Evolutionary conservation across 2,329 filamentous ascomycete genomes (phyloP), one percentile per base, ranked within the genome.

Genomic region (Alternaria sp.): DNA sequence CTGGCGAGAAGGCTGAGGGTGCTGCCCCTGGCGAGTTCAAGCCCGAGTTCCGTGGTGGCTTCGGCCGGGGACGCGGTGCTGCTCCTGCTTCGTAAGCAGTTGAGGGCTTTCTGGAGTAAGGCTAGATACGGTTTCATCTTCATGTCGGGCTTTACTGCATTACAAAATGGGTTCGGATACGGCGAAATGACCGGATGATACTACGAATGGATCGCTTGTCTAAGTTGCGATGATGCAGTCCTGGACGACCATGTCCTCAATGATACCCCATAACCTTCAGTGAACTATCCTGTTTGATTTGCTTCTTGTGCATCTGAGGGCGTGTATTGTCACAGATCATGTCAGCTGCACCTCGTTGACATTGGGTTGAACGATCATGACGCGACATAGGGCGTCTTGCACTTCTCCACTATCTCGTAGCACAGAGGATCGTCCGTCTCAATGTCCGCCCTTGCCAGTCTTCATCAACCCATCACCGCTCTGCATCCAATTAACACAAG

Each of bases 401-500:
- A 17, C n/a, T 40, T 1, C 36, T 17, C 11, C 36, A 40, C 1
- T 3, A 11, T 23, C 0, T 51, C 7, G 17, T 19, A 15, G 11
- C 7, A 26, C 6, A 3, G 6, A 44, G 32, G 1, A 28, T 6
- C 26, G 11, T 19, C 3, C 8, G 6, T 17, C 21, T 49, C 53
- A 83, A 75, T 83, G 81, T 8, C 79, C 82, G 28, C 81, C 81
- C 44, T 81, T 80, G 17, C 82, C 84, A 40, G 72, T 64, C 57
- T 78, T 79, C 65, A 82, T 80, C 62, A 88, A 73, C 49, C 80
- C 81, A 65, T 80, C 81, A 3, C 84, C 85, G 54, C 85, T 82
- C 57, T 83, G 82, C 63, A 87, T 77, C 87, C 87, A 89, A 45
- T 82, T 81, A 61, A 65, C 74, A 44, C 82, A 83, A 17, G 86